Evolutionary conservation across 768 basidiomycete species (phyloP), one percentile per base, ranked within the genome.

Genomic region (Crucibulum laeve): DNA sequence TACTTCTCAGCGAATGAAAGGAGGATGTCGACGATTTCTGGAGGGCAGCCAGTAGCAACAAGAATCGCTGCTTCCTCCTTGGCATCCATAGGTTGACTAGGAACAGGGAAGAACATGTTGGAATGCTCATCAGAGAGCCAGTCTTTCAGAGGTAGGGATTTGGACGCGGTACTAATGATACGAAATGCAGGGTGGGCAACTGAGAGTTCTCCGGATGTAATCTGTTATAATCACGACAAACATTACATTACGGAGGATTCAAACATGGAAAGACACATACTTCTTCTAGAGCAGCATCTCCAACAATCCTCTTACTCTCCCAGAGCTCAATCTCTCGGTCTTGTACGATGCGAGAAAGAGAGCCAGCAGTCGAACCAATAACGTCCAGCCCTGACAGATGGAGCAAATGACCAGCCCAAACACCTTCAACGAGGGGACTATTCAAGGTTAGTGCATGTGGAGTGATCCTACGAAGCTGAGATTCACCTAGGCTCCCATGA

Each of bases 61-160:
- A 85, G 74, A 11, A 82, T 57, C 2, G 54, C 47, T 0, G 55
- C 49, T 59, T 85, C 81, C 55, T 85, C 82, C 0, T 56, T 49
- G 11, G 45, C 49, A 22, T 68, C 65, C 82, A 85, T 85, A 1
- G 81, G 80, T 51, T 77, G 76, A 33, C 74, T 69, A 5, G 77
- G 73, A 11, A 85, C 56, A 7, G 80, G 59, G 57, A 83, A 78
- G 68, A 85, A 83, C 80, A 83, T 83, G 52, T 83, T 84, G 19
- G 78, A 74, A 53, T 83, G 77, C 53, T 85, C 82, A 45, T 77
- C 74, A 1, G 73, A 67, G 21, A 85, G 69, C 82, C 82, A 85
- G 53, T 84, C 81, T 52, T 78, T 77, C n/a, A 82, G 62, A n/a
- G 77, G 73, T 1, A 77, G 57, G 1, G 80, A 81, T 53, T 79